phyloP scores from a whole-genome alignment of 1,139 yeast species.

The Candida tropicalis region DNA sequence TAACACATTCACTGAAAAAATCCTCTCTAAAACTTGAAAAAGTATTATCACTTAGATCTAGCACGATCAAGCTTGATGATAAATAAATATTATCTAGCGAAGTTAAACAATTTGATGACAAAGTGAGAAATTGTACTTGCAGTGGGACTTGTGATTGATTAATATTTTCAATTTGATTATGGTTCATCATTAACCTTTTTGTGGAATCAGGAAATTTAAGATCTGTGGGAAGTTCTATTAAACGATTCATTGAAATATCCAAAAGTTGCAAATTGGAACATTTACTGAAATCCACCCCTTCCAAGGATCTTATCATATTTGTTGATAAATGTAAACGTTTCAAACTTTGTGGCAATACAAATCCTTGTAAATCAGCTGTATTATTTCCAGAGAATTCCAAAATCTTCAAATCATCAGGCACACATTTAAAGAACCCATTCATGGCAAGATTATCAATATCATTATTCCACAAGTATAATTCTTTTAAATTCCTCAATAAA shows the following conservation, averaged over 20 bases:
- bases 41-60: constrained; percentile 21
- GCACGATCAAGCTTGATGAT: constrained; percentile 19
- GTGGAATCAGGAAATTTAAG: constrained; percentile 20
- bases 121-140: constrained; percentile 18
- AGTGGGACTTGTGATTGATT: constrained; percentile 19
- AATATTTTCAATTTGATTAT: constrained; percentile 19
- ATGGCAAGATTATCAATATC: constrained; percentile 18
- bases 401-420: constrained; percentile 15
- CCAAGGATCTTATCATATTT: constrained; percentile 21
- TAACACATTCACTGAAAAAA: constrained; percentile 17
- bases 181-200: constrained; percentile 19
- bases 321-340: constrained; percentile 20
- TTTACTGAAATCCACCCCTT: constrained; percentile 20
- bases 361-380: constrained; percentile 18
- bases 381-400: constrained; percentile 25
- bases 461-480: constrained; percentile 23
- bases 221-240: constrained; percentile 15
- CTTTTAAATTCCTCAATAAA: constrained; percentile 19
- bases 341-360: constrained; percentile 19
- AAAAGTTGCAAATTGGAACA: constrained; percentile 14
- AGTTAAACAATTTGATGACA: constrained; percentile 21
- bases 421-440: constrained; percentile 11
- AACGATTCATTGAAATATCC: constrained; percentile 11
- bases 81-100: constrained; percentile 16
- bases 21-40: constrained; percentile 19